Conservation (phyloP, 164 flowering plant genomes). For the Sedum album region DNA sequence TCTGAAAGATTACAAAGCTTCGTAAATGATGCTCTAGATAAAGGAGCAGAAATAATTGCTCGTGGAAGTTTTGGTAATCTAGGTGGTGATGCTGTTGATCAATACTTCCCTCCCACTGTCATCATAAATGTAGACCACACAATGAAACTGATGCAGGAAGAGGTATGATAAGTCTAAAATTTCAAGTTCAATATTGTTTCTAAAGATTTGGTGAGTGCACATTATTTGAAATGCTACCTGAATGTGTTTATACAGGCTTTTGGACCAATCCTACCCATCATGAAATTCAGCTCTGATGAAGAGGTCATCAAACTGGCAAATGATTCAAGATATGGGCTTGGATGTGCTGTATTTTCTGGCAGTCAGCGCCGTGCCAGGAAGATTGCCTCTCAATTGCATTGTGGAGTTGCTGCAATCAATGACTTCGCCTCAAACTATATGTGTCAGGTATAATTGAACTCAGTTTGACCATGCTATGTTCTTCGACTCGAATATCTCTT, state of each 20-base stretch:
- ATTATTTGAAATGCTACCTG: not conserved
- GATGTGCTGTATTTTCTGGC: slow-evolving; percentile 97
- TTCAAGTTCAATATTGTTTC: not conserved
- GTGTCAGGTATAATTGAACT: slow-evolving; percentile 68
- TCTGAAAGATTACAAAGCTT: slow-evolving; percentile 83
- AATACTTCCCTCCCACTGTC: slow-evolving; percentile 95
- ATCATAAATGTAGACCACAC: slow-evolving; percentile 71
- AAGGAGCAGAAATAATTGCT: slow-evolving; percentile 86
- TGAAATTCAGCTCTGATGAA: slow-evolving; percentile 84
- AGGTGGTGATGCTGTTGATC: slow-evolving; percentile 87
- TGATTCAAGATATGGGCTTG: slow-evolving; percentile 83
- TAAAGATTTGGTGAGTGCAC: not conserved
- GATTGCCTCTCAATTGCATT: slow-evolving; percentile 75
- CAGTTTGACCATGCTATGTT: not conserved
- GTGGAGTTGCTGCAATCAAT: slow-evolving; percentile 90
- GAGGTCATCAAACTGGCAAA: slow-evolving; percentile 81
- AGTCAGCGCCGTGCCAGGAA: slow-evolving; percentile 62
- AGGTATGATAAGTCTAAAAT: slow-evolving; percentile 36
- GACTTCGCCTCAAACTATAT: slow-evolving; percentile 89
- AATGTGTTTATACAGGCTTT: slow-evolving; percentile 47
- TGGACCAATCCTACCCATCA: slow-evolving; percentile 97
- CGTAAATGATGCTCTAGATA: slow-evolving; percentile 76
- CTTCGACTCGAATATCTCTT: not conserved
- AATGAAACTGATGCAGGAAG: slow-evolving; percentile 95
- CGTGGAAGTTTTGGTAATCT: slow-evolving; percentile 91